Evolutionary conservation across 306 rosid species (phyloP).

Genomic region (Sphenostylis stenocarpa): DNA sequence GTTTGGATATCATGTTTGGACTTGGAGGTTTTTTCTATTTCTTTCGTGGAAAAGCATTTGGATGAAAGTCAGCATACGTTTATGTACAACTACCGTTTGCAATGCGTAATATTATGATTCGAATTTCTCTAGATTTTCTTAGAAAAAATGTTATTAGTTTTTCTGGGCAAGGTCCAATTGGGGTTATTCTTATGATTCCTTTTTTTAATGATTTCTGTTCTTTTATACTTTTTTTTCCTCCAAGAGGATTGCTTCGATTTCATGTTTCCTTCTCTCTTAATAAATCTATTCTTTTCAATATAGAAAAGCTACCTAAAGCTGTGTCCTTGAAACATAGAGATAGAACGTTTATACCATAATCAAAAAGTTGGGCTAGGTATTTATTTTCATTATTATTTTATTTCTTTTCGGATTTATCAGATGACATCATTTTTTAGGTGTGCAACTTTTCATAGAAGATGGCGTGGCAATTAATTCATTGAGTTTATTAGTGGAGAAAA

Average conservation of each 20-base stretch:
- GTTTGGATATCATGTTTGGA: neutral
- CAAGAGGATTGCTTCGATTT: too few species aligned
- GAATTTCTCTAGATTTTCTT: too few species aligned
- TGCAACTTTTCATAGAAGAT: neutral
- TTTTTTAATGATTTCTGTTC: too few species aligned
- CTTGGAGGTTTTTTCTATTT: neutral
- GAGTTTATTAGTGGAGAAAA: neutral
- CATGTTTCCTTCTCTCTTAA: too few species aligned
- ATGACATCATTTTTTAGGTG: neutral
- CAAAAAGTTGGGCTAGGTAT: neutral
- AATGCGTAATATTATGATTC: too few species aligned
- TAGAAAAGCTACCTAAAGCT: neutral
- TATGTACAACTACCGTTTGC: neutral
- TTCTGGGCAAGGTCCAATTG: too few species aligned
- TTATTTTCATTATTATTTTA: neutral
- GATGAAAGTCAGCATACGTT: neutral
- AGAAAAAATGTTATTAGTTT: neutral
- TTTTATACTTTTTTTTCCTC: too few species aligned
- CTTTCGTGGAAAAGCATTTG: neutral
- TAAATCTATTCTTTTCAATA: too few species aligned
- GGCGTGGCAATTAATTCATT: neutral
- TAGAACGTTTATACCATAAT: neutral
- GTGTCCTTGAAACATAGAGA: neutral
- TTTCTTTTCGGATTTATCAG: neutral
- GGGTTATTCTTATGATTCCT: too few species aligned